Conservation (phyloP, 2,329 filamentous ascomycete species). For the Cyclaneusma minus region DNA sequence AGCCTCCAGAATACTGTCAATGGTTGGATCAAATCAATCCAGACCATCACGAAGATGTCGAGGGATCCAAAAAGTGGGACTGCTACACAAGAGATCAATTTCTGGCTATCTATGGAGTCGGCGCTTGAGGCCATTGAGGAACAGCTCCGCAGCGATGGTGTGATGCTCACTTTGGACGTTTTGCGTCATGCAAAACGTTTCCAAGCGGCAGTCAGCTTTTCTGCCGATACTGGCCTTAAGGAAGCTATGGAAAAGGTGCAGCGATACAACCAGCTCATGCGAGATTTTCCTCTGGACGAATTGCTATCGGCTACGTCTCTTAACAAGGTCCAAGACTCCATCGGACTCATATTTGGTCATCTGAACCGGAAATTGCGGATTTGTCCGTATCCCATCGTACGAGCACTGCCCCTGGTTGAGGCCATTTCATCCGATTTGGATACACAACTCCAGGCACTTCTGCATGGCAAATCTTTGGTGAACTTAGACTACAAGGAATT, state of each 20-base stretch:
- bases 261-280: constrained; percentile 98
- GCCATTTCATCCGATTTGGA: constrained; percentile 92
- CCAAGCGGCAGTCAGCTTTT: constrained; percentile 93
- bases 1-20: constrained; percentile 88
- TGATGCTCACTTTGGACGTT: constrained; percentile 82
- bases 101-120: constrained; percentile 95
- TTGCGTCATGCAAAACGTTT: constrained; percentile 95
- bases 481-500: constrained; percentile 90
- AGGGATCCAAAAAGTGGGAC: constrained; percentile 64
- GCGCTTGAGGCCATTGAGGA: constrained; percentile 82
- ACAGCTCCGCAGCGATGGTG: constrained; percentile 78
- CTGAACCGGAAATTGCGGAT: constrained; percentile 97
- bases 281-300: constrained; percentile 93
- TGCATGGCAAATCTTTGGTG: constrained; percentile 78
- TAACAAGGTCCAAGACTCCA: constrained; percentile 74
- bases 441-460: constrained; percentile 65
- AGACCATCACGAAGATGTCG: constrained; percentile 87
- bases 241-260: constrained; percentile 93
- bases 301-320: constrained; percentile 82
- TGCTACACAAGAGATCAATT: constrained; percentile 95
- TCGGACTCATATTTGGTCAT: constrained; percentile 81
- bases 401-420: constrained; percentile 87
- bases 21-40: constrained; percentile 97
- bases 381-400: constrained; percentile 84
- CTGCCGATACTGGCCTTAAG: constrained; percentile 86